Evolutionary conservation across 768 basidiomycete genomes (phyloP).

Genomic region (Pleurotus cornucopiae): DNA sequence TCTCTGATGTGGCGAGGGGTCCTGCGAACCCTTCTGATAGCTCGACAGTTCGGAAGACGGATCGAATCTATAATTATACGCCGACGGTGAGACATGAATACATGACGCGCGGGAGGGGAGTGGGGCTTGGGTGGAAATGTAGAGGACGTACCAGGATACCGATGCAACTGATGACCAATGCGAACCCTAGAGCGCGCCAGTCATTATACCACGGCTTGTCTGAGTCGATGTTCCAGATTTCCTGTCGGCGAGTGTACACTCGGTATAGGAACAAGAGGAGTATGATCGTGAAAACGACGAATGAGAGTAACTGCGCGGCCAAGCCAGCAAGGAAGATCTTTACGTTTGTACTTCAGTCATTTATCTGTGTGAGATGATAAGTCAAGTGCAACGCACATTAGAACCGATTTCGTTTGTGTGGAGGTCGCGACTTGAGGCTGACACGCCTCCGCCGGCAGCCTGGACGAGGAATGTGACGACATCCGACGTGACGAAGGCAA

Average conservation of each 20-base stretch:
- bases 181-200: slow-evolving; percentile 54
- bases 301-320: slow-evolving; percentile 50
- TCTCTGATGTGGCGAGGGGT: slow-evolving; percentile 51
- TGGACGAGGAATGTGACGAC: slow-evolving; percentile 66
- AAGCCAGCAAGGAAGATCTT: slow-evolving; percentile 58
- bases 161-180: slow-evolving; percentile 50
- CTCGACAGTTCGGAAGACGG: slow-evolving; percentile 55
- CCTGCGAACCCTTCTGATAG: slow-evolving; percentile 61
- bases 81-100: not conserved
- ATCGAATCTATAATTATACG: slow-evolving; percentile 47
- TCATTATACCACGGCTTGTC: slow-evolving; percentile 44
- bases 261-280: slow-evolving; percentile 46
- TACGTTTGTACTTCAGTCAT: slow-evolving; percentile 1
- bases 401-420: slow-evolving; percentile 25
- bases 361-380: not conserved
- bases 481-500: slow-evolving; percentile 59
- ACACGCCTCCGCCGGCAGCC: slow-evolving; percentile 46
- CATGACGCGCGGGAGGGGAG: not conserved
- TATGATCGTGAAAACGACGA: slow-evolving; percentile 42
- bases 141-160: slow-evolving; percentile 53
- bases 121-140: not conserved
- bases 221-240: slow-evolving; percentile 34
- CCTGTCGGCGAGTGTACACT: slow-evolving; percentile 35
- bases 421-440: slow-evolving; percentile 32
- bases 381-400: slow-evolving; percentile 23